These are phyloP conservation scores for Dendrothele bispora DNA, from an alignment of 768 basidiomycete genomes.

Conservation along the genomic window DNA sequence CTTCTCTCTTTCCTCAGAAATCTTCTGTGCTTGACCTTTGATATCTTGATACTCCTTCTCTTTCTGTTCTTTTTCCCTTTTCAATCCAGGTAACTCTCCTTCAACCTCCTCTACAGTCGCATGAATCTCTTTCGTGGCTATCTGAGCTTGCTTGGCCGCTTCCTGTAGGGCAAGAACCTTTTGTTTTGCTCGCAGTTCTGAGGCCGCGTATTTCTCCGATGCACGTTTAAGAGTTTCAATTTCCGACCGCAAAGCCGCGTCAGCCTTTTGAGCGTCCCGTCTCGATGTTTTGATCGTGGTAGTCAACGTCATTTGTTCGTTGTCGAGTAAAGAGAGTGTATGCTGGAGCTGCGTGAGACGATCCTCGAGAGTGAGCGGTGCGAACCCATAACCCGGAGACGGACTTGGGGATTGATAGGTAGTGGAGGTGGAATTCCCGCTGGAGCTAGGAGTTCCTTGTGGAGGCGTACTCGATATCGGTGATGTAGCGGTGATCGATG, in stretches of 20 bases:
- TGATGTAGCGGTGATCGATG: conserved; percentile 38
- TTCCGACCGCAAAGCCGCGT: conserved; percentile 78
- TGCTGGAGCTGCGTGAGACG: conserved; percentile 64
- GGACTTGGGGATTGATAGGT: neutral
- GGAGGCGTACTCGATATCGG: conserved; percentile 30
- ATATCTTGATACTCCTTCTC: conserved; percentile 43
- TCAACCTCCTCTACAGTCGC: conserved; percentile 48
- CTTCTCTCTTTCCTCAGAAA: conserved; percentile 12
- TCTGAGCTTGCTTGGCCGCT: conserved; percentile 76
- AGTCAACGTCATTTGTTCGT: conserved; percentile 70
- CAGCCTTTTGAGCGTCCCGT: conserved; percentile 80
- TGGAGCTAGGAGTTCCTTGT: conserved; percentile 24
- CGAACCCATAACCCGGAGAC: conserved; percentile 16
- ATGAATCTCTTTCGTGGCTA: conserved; percentile 49
- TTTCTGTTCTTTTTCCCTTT: conserved; percentile 35
- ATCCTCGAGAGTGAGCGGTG: conserved; percentile 62
- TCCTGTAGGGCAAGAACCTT: conserved; percentile 88
- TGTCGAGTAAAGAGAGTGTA: conserved; percentile 57
- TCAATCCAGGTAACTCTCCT: conserved; percentile 40
- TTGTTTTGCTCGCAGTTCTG: conserved; percentile 81
- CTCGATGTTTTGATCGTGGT: conserved; percentile 74
- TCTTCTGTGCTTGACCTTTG: conserved; percentile 26
- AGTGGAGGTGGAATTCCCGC: conserved; percentile 18
- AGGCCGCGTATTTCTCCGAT: conserved; percentile 73
- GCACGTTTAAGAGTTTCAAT: conserved; percentile 83